phyloP scores from a whole-genome alignment of 116 monocot genomes.

The Trichopus zeylanicus region DNA sequence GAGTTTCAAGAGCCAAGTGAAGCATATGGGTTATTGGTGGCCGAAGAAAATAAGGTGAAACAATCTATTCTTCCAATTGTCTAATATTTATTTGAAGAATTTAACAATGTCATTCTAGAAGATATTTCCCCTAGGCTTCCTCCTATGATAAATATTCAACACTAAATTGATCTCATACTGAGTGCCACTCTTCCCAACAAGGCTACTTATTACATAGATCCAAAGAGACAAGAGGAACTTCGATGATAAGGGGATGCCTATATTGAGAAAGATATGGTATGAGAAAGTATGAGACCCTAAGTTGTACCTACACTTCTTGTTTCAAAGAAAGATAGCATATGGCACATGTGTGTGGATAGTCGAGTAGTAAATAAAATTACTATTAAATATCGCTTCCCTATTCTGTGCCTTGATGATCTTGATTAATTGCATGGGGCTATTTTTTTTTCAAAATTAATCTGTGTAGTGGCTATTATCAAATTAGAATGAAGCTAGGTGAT shows the following conservation, averaged over 20 bases:
- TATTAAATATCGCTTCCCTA: too few species aligned
- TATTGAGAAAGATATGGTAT: background rate
- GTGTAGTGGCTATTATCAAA: too few species aligned
- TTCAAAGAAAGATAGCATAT: too few species aligned
- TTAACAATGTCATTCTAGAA: background rate
- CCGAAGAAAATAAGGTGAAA: background rate
- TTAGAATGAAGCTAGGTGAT: too few species aligned
- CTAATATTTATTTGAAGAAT: too few species aligned
- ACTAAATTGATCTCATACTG: background rate
- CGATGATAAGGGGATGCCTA: background rate
- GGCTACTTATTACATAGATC: background rate
- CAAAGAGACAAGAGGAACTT: background rate
- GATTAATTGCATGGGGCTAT: too few species aligned
- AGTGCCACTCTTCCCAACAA: background rate
- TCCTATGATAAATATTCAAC: background rate
- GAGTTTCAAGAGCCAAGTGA: background rate
- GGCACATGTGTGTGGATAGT: too few species aligned
- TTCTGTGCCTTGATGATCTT: too few species aligned
- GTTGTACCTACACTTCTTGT: background rate
- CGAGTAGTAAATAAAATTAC: too few species aligned
- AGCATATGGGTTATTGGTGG: background rate
- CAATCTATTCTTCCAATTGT: background rate
- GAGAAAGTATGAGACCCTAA: slow-evolving; percentile 1
- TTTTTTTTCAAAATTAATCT: too few species aligned
- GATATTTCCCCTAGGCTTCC: background rate